Percentiles rank a stretch among this genome's conserved stretches.
Evolutionary conservation across 768 basidiomycete species (phyloP).

Genomic region (Pluteus cervinus): DNA sequence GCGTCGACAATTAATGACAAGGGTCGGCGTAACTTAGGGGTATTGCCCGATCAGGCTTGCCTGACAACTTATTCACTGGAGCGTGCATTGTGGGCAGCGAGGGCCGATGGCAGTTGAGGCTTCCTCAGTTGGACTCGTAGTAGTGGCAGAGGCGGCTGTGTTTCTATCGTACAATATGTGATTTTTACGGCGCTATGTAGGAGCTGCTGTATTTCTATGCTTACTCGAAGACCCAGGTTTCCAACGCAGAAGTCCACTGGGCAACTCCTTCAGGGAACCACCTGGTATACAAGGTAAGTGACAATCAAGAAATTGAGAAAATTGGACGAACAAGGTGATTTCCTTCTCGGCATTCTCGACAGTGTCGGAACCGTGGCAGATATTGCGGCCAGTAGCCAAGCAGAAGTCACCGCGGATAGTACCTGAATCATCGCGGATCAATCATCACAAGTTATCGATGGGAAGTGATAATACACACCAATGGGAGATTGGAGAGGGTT

Average conservation of each 20-base stretch:
- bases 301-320: not conserved
- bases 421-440: conserved; percentile 36
- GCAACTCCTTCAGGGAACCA: conserved; percentile 89
- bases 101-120: too few relatives aligned
- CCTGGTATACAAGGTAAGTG: conserved; percentile 29
- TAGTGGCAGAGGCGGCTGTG: too few relatives aligned
- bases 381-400: conserved; percentile 92
- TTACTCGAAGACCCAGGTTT: conserved; percentile 80
- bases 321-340: conserved; percentile 70
- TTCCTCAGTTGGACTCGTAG: too few relatives aligned
- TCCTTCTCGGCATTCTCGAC: conserved; percentile 92
- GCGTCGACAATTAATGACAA: too few relatives aligned
- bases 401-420: conserved; percentile 96
- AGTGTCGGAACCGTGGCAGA: conserved; percentile 87
- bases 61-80: too few relatives aligned
- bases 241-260: conserved; percentile 62
- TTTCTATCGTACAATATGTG: too few relatives aligned
- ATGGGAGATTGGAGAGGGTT: conserved; percentile 89
- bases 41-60: too few relatives aligned
- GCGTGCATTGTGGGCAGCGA: too few relatives aligned
- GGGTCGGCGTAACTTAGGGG: too few relatives aligned
- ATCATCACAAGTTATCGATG: conserved; percentile 1
- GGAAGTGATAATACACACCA: conserved; percentile 42
- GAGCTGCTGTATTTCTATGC: conserved; percentile 13
- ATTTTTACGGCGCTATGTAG: too few relatives aligned